phyloP scores from a whole-genome alignment of 176 grass and related monocot species.

The Themeda triandra region DNA sequence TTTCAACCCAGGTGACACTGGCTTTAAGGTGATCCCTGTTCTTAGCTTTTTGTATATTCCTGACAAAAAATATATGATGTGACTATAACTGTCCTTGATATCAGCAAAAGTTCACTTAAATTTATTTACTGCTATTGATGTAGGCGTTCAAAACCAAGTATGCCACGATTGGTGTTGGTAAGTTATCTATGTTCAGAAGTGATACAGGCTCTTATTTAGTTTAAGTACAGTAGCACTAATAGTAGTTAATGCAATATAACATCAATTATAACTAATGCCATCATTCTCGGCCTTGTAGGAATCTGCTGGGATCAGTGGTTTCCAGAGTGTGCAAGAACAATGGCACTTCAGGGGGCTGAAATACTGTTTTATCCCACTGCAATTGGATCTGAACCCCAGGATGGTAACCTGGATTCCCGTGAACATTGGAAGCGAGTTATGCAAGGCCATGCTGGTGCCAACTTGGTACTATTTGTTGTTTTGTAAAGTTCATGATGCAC shows the following conservation, averaged over 20 bases:
- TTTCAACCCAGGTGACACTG: slow-evolving; percentile 89
- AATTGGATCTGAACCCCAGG: slow-evolving; percentile 93
- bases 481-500: not conserved
- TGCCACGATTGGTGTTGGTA: slow-evolving; percentile 92
- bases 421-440: slow-evolving; percentile 96
- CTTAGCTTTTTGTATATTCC: slow-evolving; percentile 2
- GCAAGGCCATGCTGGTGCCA: slow-evolving; percentile 97
- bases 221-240: not conserved
- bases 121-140: not conserved
- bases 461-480: slow-evolving; percentile 56
- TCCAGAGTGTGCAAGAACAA: slow-evolving; percentile 85
- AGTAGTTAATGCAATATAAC: not conserved
- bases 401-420: slow-evolving; percentile 65
- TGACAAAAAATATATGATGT: not conserved
- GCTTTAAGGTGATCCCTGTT: slow-evolving; percentile 67
- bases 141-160: slow-evolving; percentile 91
- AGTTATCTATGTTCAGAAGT: slow-evolving; percentile 27
- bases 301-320: slow-evolving; percentile 99
- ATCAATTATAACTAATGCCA: not conserved
- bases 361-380: slow-evolving; percentile 87
- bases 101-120: not conserved
- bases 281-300: slow-evolving; percentile 27
- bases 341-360: slow-evolving; percentile 83
- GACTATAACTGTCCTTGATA: not conserved
- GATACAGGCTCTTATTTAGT: not conserved